Base-by-base conservation (phyloP, 257 asterid species). In the Perilla frutescens region DNA sequence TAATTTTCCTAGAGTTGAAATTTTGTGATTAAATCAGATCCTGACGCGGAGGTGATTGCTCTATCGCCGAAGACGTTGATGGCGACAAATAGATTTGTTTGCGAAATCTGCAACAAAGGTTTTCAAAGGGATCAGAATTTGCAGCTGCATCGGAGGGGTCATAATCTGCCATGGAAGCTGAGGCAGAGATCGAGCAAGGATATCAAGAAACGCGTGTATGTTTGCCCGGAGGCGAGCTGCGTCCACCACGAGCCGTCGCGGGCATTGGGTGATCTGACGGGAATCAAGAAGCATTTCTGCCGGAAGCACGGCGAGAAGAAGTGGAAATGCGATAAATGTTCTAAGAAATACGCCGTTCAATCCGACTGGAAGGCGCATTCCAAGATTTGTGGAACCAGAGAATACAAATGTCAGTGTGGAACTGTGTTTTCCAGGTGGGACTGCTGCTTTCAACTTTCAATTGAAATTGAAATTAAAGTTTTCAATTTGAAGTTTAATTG, bases 281-380 rank as follows among this genome's bases (percentile, higher is more conserved):
- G 96, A 62, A 91, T 91, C 71, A 91, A 91, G 86, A 91, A 91
- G 80, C 97, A 91, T 83, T 92, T 85, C 85, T 84, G 96, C 79
- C 55, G 97, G 70, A 92, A 92, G 80, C 97, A 92, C 36, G 96
- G 97, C 14, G 96, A 92, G 82, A 92, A 92, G 89, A 92, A 91
- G 77, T 88, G 96, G 93, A 88, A 88, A 84, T 91, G 97, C 76
- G 93, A 88, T 0, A 85, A 85, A 54, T 91, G 97, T 53, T 87
- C 96, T 1, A 92, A 92, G 84, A 90, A 90, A 62, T 92, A 92
- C 39, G 97, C 97, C 0, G 97, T 92, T 44, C 96, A 88, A 58
- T 92, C 97, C n/a, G 97, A 92, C 54, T 90, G 96, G 89, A 92
- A 92, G 70, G 97, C 96, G 43, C 97, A 92, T 77, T 83, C 88